Percentiles rank a stretch among this genome's conserved stretches.
Evolutionary conservation across 2,329 filamentous ascomycete species (phyloP).

Genomic region (Penicillium sp.): DNA sequence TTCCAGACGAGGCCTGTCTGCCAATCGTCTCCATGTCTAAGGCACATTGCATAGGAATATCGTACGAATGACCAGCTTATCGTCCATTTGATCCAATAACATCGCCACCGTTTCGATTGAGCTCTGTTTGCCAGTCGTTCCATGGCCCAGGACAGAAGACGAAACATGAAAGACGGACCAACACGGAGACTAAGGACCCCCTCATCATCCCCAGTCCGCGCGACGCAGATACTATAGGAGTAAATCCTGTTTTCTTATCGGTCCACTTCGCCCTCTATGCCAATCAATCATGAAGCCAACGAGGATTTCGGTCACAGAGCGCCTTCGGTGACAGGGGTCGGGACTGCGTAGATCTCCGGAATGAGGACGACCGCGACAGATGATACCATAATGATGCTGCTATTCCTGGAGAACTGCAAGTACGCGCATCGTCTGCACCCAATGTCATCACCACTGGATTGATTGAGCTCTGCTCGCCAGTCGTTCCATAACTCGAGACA

Average conservation of each 20-base stretch:
- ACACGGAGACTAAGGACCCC: not conserved
- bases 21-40: not conserved
- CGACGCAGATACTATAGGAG: not conserved
- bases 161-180: not conserved
- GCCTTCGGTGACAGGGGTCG: not conserved
- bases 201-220: not conserved
- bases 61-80: not conserved
- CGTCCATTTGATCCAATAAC: not conserved
- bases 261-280: too few relatives aligned
- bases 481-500: not conserved
- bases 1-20: not conserved
- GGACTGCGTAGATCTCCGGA: not conserved
- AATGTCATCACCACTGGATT: not conserved
- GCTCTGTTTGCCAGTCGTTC: not conserved
- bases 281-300: too few relatives aligned
- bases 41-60: not conserved
- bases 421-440: not conserved
- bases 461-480: not conserved
- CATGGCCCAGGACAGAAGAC: not conserved
- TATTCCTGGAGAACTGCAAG: not conserved
- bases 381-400: not conserved
- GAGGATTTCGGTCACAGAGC: too few relatives aligned
- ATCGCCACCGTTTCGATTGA: not conserved
- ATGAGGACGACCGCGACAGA: not conserved
- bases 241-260: too few relatives aligned